A percentile compares a stretch with the other conserved stretches of the same genome.
phyloP scores from a whole-genome alignment of 495 filamentous ascomycete species.

The Recurvomyces mirabilis region DNA sequence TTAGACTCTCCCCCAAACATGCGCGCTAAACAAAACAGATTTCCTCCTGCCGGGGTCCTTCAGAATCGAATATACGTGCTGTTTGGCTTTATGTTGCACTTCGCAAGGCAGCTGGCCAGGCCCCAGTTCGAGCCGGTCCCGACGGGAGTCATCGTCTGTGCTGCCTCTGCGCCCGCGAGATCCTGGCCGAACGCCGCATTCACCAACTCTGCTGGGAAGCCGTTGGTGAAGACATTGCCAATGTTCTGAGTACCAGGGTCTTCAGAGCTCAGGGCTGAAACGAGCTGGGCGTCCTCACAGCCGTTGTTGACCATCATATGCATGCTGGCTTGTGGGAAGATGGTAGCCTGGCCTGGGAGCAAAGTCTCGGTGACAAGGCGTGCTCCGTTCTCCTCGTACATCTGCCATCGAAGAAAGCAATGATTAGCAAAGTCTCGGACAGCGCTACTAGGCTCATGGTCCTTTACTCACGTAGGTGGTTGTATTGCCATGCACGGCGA shows the following conservation, averaged over 20 bases:
- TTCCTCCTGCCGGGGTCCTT: no score
- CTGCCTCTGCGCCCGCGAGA: slow-evolving; percentile 10
- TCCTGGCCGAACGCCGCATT: slow-evolving; percentile 26
- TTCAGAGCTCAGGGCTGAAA: slow-evolving; percentile 28
- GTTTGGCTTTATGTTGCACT: slow-evolving; percentile 9
- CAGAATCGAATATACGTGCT: not conserved
- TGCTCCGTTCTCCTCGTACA: slow-evolving; percentile 37
- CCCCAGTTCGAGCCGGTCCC: slow-evolving; percentile 28
- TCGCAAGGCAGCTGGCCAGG: slow-evolving; percentile 24
- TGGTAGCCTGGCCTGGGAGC: slow-evolving; percentile 35
- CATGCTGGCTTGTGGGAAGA: slow-evolving; percentile 38
- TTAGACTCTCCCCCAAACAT: no score
- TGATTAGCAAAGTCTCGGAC: no score
- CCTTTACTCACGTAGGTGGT: no score
- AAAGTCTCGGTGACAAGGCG: slow-evolving; percentile 26
- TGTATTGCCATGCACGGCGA: slow-evolving; percentile 31
- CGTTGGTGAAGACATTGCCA: slow-evolving; percentile 25
- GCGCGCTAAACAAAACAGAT: no score
- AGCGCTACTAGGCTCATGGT: no score
- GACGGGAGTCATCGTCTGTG: slow-evolving; percentile 21
- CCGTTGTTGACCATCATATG: slow-evolving; percentile 43
- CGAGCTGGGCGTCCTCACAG: slow-evolving; percentile 31
- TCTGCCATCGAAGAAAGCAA: no score
- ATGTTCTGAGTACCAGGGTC: slow-evolving; percentile 32
- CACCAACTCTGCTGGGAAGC: slow-evolving; percentile 26